Percentiles rank a stretch among this genome's conserved stretches.
phyloP scores from a whole-genome alignment of 129 eudicot species.

The Flaveria sonorensis region DNA sequence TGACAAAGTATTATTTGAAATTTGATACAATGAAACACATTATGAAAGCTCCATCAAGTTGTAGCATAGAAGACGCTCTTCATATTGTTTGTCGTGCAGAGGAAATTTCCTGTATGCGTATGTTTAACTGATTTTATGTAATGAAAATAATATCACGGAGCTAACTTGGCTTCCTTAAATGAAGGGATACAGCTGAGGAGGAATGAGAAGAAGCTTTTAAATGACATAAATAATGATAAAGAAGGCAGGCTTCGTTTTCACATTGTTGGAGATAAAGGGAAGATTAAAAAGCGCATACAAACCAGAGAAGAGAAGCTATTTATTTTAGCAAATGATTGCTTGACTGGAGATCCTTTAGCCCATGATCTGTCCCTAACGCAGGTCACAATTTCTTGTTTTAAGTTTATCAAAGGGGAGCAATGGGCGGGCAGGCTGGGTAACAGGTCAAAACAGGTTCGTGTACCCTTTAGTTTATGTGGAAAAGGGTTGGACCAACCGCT shows the following conservation, averaged over 20 bases:
- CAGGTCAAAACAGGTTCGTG: not conserved
- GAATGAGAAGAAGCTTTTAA: slow-evolving; percentile 89
- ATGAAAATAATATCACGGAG: slow-evolving; percentile 20
- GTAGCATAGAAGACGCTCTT: slow-evolving; percentile 88
- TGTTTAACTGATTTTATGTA: slow-evolving; percentile 15
- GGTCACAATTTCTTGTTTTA: slow-evolving; percentile 44
- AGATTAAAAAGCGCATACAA: slow-evolving; percentile 92
- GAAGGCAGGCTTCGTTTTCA: slow-evolving; percentile 95
- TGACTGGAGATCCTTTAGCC: slow-evolving; percentile 91
- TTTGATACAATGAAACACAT: slow-evolving; percentile 94
- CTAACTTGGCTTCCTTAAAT: slow-evolving; percentile 29
- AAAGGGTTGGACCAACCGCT: not conserved
- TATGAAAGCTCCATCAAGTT: slow-evolving; percentile 73
- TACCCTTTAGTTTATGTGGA: not conserved
- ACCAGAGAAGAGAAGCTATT: slow-evolving; percentile 95
- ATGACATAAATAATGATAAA: slow-evolving; percentile 90
- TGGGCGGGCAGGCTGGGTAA: not conserved
- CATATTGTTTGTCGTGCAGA: slow-evolving; percentile 83
- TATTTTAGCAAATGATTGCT: slow-evolving; percentile 90
- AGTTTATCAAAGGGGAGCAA: not conserved
- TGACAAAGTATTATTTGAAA: slow-evolving; percentile 97
- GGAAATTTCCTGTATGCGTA: slow-evolving; percentile 77
- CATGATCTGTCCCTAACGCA: slow-evolving; percentile 89
- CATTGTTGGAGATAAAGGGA: slow-evolving; percentile 84
- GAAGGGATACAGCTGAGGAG: slow-evolving; percentile 99